Percentiles rank a stretch among this genome's conserved stretches.
Evolutionary conservation across 2,329 filamentous ascomycete genomes (phyloP).

Genomic region (Paraphoma sp.): DNA sequence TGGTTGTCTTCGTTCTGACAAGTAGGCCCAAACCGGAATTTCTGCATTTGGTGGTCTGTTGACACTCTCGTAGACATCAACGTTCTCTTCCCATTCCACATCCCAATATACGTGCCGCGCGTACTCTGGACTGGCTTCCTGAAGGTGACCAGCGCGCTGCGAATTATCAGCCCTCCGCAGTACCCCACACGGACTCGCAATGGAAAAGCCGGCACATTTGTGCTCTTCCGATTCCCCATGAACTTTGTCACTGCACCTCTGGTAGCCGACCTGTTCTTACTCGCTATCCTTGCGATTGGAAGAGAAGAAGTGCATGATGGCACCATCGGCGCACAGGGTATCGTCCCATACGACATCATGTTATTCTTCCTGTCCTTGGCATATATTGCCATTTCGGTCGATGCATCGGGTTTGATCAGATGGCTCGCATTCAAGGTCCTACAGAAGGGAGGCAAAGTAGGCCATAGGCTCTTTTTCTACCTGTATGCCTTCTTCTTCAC

Average conservation of each 20-base stretch:
- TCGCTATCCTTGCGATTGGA: conserved; percentile 73
- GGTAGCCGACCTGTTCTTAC: conserved; percentile 73
- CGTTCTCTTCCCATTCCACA: conserved; percentile 72
- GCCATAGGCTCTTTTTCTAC: conserved; percentile 73
- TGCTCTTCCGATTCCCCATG: conserved; percentile 66
- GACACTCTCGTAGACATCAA: conserved; percentile 62
- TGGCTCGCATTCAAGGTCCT: conserved; percentile 75
- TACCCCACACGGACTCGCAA: conserved; percentile 25
- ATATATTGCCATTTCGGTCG: conserved; percentile 79
- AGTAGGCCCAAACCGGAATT: conserved; percentile 60
- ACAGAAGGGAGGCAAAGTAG: conserved; percentile 70
- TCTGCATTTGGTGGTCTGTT: neutral
- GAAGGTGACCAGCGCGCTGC: conserved; percentile 52
- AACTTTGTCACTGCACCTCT: conserved; percentile 76
- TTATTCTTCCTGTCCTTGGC: conserved; percentile 75
- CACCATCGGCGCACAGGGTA: conserved; percentile 69
- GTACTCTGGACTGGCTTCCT: conserved; percentile 55
- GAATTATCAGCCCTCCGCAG: conserved; percentile 60
- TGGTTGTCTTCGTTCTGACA: conserved; percentile 72
- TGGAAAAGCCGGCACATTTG: conserved; percentile 49
- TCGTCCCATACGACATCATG: conserved; percentile 76
- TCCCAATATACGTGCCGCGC: conserved; percentile 67
- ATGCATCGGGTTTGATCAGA: conserved; percentile 75
- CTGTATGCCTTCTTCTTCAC: conserved; percentile 76
- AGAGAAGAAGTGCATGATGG: conserved; percentile 71